Evolutionary conservation across 208 protist species (phyloP).

Genomic region (Trypanosoma brucei): DNA sequence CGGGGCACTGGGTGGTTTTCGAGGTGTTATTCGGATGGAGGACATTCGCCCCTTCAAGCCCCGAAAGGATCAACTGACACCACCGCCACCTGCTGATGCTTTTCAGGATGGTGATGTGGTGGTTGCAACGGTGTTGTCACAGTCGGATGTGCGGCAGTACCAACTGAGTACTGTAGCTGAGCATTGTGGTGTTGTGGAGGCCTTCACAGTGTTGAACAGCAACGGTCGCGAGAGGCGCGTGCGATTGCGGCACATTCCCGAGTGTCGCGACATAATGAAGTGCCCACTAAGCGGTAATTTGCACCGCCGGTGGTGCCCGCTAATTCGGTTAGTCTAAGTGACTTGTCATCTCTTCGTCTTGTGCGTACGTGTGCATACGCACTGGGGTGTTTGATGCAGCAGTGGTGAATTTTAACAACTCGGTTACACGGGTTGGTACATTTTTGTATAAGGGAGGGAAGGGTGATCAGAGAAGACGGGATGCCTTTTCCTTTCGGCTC

Average conservation of each 20-base stretch:
- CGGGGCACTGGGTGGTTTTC: conserved; percentile 25
- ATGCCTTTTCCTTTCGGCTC: no score
- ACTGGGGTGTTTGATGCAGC: no score
- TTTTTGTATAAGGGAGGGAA: no score
- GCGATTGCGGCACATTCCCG: conserved; percentile 46
- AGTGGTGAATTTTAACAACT: no score
- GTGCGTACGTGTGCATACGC: no score
- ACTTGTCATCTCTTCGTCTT: no score
- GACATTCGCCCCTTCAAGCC: conserved; percentile 71
- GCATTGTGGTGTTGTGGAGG: conserved; percentile 63
- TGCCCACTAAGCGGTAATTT: conserved; percentile 29
- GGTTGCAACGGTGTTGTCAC: conserved; percentile 67
- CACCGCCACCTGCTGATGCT: conserved; percentile 41
- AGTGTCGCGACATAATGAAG: conserved; percentile 54
- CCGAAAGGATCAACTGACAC: conserved; percentile 44
- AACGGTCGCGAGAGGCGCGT: conserved; percentile 10
- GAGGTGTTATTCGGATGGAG: conserved; percentile 62
- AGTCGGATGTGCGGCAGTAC: conserved; percentile 76
- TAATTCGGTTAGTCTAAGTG: conserved; percentile 18
- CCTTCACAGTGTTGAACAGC: conserved; percentile 8
- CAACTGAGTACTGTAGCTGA: conserved; percentile 58
- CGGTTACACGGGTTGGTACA: no score
- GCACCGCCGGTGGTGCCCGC: conserved; percentile 60
- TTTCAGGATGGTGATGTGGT: conserved; percentile 65
- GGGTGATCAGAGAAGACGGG: no score